These are phyloP conservation scores for Neltuma alba DNA, from an alignment of 306 rosid species.

Conservation along the genomic window DNA sequence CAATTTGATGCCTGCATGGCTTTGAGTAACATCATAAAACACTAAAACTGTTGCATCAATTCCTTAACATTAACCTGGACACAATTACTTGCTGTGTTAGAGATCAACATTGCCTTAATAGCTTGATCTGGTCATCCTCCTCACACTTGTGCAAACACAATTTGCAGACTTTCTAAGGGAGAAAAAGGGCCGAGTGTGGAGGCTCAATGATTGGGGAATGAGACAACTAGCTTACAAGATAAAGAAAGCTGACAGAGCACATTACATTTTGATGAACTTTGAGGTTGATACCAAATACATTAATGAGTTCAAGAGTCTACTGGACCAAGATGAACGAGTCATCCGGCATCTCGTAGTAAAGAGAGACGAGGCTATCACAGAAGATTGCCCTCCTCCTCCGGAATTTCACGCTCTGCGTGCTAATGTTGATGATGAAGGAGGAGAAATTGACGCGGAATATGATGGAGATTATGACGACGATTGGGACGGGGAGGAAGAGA, in stretches of 20 bases:
- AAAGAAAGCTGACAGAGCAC: constrained; percentile 75
- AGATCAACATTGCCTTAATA: not conserved
- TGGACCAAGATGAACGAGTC: constrained; percentile 89
- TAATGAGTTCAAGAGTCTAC: constrained; percentile 79
- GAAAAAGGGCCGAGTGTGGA: constrained; percentile 89
- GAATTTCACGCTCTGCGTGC: constrained; percentile 58
- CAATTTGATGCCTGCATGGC: not conserved
- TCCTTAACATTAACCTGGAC: not conserved
- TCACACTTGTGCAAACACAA: constrained; percentile 20
- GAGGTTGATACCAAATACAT: constrained; percentile 86
- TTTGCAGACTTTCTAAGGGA: constrained; percentile 80
- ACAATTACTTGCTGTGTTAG: not conserved
- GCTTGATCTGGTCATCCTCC: constrained; percentile 26
- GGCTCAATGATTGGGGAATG: constrained; percentile 93
- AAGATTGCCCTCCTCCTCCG: constrained; percentile 92
- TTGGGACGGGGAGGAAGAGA: constrained; percentile 42
- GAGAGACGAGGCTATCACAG: constrained; percentile 80
- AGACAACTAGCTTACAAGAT: constrained; percentile 83
- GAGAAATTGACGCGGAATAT: constrained; percentile 35
- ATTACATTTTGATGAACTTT: constrained; percentile 83
- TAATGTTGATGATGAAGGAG: constrained; percentile 48
- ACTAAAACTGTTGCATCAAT: not conserved
- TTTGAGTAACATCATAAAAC: not conserved
- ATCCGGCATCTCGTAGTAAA: constrained; percentile 86
- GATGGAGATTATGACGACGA: constrained; percentile 22